Evolutionary conservation across 208 protist genomes (phyloP).

Genomic region (Trypanosoma rangeli): DNA sequence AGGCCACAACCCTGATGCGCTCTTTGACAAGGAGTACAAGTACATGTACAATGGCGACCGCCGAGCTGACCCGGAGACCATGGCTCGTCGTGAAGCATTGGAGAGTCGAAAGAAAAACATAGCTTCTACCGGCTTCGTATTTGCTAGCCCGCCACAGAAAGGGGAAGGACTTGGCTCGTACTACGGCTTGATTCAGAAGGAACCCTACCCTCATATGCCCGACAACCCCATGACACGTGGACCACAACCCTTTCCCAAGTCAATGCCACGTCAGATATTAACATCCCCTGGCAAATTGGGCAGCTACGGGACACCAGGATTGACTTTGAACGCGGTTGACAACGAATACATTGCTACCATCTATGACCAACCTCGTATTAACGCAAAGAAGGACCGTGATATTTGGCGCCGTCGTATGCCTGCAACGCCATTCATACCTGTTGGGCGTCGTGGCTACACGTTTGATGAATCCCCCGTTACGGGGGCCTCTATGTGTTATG

Average conservation of each 20-base stretch:
- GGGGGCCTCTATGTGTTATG: conserved; percentile 74
- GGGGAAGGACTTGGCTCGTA: conserved; percentile 79
- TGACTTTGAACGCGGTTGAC: conserved; percentile 57
- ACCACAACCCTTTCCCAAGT: conserved; percentile 32
- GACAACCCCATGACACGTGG: conserved; percentile 45
- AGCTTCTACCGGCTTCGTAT: conserved; percentile 78
- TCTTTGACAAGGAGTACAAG: conserved; percentile 80
- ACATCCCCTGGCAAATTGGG: conserved; percentile 75
- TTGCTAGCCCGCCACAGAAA: conserved; percentile 43
- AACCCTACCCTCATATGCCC: conserved; percentile 58
- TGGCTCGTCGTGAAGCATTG: conserved; percentile 46
- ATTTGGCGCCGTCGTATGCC: conserved; percentile 64
- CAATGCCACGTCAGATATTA: conserved; percentile 66
- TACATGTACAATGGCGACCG: conserved; percentile 90
- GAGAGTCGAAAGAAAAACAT: conserved; percentile 70
- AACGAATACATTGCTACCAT: conserved; percentile 82
- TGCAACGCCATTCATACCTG: conserved; percentile 59
- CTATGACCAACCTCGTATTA: conserved; percentile 76
- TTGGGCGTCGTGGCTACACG: conserved; percentile 70
- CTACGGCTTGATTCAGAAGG: conserved; percentile 74
- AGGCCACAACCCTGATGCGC: conserved; percentile 75
- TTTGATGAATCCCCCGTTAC: conserved; percentile 81
- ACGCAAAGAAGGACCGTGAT: conserved; percentile 50
- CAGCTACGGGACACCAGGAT: conserved; percentile 62
- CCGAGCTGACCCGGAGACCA: conserved; percentile 55